phyloP scores from a whole-genome alignment of 2,329 filamentous ascomycete genomes.

The Fusarium setosum region DNA sequence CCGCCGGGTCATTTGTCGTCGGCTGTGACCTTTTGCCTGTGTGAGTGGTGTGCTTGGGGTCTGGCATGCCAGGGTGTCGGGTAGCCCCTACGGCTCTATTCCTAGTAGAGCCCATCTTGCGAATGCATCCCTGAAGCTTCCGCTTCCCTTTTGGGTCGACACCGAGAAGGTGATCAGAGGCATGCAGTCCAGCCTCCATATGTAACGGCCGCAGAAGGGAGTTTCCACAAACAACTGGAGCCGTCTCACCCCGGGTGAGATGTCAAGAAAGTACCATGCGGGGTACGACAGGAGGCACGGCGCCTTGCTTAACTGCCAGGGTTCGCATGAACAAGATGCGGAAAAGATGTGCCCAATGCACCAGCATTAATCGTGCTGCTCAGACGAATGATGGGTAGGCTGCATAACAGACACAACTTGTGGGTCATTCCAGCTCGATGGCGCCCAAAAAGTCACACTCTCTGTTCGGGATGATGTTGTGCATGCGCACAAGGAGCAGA shows the following conservation, averaged over 20 bases:
- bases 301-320: conserved; percentile 23
- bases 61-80: conserved; percentile 31
- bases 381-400: conserved; percentile 20
- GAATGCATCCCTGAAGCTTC: conserved; percentile 39
- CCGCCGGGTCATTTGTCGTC: conserved; percentile 32
- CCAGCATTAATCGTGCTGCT: conserved; percentile 19
- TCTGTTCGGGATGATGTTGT: conserved; percentile 26
- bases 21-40: conserved; percentile 25
- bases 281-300: conserved; percentile 31
- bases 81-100: conserved; percentile 37
- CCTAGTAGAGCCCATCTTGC: conserved; percentile 51
- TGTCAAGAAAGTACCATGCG: conserved; percentile 39
- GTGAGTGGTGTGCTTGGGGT: conserved; percentile 31
- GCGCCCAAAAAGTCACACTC: conserved; percentile 19
- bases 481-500: conserved; percentile 14
- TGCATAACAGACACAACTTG: conserved; percentile 32
- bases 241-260: conserved; percentile 40
- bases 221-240: conserved; percentile 28
- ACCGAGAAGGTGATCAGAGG: conserved; percentile 23
- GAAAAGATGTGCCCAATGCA: conserved; percentile 28
- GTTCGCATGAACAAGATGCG: conserved; percentile 39
- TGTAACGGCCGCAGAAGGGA: conserved; percentile 34
- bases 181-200: conserved; percentile 29
- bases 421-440: conserved; percentile 29
- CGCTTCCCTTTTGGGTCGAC: conserved; percentile 28